Conservation (phyloP, 225 moss, liverwort and hornwort genomes). For the Rhytidiadelphus loreus region DNA sequence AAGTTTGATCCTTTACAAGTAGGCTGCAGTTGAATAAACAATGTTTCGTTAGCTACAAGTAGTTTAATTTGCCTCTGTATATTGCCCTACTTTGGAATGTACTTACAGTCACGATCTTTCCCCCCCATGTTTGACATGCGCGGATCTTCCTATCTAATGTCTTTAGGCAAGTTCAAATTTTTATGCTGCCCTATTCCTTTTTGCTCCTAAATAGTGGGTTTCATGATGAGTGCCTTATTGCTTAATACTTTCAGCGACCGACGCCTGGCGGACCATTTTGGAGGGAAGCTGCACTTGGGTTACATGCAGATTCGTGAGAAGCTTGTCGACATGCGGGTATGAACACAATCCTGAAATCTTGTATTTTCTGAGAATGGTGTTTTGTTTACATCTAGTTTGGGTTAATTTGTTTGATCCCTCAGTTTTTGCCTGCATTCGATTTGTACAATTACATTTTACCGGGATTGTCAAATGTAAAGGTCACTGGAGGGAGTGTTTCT, state of each 20-base stretch:
- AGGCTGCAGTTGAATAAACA: not conserved
- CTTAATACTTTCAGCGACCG: constrained; percentile 72
- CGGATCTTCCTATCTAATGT: not conserved
- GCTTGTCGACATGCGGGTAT: constrained; percentile 80
- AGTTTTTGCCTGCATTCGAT: constrained; percentile 44
- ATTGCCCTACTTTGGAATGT: not conserved
- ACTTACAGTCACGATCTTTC: not conserved
- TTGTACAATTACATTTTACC: constrained; percentile 53
- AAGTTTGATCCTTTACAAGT: constrained; percentile 2
- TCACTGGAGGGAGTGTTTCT: not conserved
- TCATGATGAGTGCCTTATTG: constrained; percentile 14
- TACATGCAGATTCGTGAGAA: constrained; percentile 99
- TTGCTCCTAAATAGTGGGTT: constrained; percentile 5
- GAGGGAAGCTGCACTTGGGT: constrained; percentile 97
- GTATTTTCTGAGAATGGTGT: not conserved
- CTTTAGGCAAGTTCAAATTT: not conserved
- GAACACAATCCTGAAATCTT: not conserved
- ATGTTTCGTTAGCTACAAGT: not conserved
- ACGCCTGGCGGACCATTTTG: constrained; percentile 97
- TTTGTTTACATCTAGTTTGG: not conserved
- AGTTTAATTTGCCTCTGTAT: not conserved
- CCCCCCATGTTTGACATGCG: not conserved
- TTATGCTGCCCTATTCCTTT: not conserved
- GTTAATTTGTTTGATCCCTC: not conserved
- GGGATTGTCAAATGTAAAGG: constrained; percentile 13